Conservation (phyloP, 352 stramenopile species). For the Pythium monospermum region DNA sequence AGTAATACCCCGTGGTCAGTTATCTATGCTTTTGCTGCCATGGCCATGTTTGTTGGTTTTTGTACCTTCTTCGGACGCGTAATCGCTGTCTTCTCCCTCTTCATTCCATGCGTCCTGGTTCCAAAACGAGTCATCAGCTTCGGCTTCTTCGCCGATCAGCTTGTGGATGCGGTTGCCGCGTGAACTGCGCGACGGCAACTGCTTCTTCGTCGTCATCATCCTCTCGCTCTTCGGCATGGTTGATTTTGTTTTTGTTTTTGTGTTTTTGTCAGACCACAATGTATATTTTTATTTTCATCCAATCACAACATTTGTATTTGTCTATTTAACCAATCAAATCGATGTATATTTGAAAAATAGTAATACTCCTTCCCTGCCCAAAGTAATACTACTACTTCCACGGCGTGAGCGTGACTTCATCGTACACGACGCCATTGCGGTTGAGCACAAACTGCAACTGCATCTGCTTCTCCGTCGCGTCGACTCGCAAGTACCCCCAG, state of each 20-base stretch:
- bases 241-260: background rate
- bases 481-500: slow-evolving; percentile 69
- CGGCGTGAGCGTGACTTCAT: slow-evolving; percentile 56
- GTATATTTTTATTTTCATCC: background rate
- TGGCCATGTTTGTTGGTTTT: too few species aligned
- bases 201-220: slow-evolving; percentile 5
- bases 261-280: background rate
- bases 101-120: slow-evolving; percentile 81
- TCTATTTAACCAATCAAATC: slow-evolving; percentile 7
- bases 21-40: too few species aligned
- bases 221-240: background rate
- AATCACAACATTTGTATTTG: background rate
- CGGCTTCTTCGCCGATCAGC: slow-evolving; percentile 81
- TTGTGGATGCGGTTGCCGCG: slow-evolving; percentile 76
- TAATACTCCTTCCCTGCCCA: background rate
- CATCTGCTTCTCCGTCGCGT: slow-evolving; percentile 60
- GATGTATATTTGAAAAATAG: slow-evolving; percentile 6
- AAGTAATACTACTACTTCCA: slow-evolving; percentile 27
- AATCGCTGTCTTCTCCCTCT: slow-evolving; percentile 81
- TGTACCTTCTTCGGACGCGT: slow-evolving; percentile 82
- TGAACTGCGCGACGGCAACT: slow-evolving; percentile 58
- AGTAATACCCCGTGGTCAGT: too few species aligned
- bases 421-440: slow-evolving; percentile 73
- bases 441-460: slow-evolving; percentile 76
- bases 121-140: slow-evolving; percentile 88